These are phyloP conservation scores for Keithomyces neogunnii DNA, from an alignment of 2,329 filamentous ascomycete genomes.

Conservation along the genomic window DNA sequence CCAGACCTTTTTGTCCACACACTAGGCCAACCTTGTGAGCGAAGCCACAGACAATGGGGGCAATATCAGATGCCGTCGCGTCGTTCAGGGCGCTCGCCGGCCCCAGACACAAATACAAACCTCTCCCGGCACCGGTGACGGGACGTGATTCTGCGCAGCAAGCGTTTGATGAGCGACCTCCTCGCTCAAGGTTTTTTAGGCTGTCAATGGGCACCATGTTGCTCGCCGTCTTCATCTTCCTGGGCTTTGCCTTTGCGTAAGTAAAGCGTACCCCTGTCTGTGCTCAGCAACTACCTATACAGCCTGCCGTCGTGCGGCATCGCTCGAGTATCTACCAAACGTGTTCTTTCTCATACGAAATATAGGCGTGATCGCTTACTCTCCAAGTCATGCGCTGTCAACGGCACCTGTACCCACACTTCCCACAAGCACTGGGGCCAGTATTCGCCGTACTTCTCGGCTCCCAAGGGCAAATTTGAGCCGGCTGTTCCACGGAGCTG, in stretches of 20 bases:
- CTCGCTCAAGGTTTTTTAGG: conserved; percentile 8
- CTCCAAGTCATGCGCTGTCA: not conserved
- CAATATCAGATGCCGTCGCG: conserved; percentile 1
- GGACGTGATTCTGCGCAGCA: not conserved
- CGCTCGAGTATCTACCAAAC: not conserved
- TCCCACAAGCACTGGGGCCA: conserved; percentile 73
- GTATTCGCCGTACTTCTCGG: conserved; percentile 77
- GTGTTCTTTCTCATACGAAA: not conserved
- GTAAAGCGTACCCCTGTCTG: not conserved
- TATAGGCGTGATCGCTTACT: conserved; percentile 8
- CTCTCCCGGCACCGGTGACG: conserved; percentile 13
- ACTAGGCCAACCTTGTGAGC: not conserved
- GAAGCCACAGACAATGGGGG: conserved; percentile 3
- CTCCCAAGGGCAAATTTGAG: conserved; percentile 54
- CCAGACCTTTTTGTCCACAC: not conserved
- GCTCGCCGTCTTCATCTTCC: conserved; percentile 8
- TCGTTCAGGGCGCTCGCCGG: conserved; percentile 12
- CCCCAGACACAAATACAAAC: conserved; percentile 19
- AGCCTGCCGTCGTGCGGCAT: not conserved
- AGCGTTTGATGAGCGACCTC: not conserved
- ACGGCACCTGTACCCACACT: conserved; percentile 41
- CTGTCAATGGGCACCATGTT: conserved; percentile 10
- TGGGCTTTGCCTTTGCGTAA: conserved; percentile 12
- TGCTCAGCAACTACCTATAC: not conserved
- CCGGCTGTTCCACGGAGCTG: conserved; percentile 57